phyloP scores from a whole-genome alignment of 805 yeast species.

The Dipodascus albidus region DNA sequence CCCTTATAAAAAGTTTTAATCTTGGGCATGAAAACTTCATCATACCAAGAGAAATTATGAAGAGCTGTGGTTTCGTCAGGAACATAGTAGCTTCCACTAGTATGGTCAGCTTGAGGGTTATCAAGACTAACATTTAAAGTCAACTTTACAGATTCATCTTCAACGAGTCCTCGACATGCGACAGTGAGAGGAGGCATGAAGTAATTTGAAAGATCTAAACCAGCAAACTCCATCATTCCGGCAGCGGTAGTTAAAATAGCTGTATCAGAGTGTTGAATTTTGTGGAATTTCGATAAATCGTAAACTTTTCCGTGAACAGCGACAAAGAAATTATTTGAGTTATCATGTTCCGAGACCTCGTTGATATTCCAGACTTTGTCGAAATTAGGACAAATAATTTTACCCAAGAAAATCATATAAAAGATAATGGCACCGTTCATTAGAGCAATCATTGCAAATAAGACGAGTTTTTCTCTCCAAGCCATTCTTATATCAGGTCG shows the following conservation, averaged over 20 bases:
- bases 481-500: conserved; percentile 32
- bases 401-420: conserved; percentile 31
- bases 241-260: conserved; percentile 23
- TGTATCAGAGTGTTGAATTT: conserved; percentile 30
- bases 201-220: conserved; percentile 28
- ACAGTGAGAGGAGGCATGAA: conserved; percentile 31
- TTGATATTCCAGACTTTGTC: conserved; percentile 30
- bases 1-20: conserved; percentile 28
- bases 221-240: conserved; percentile 29
- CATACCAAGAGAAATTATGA: conserved; percentile 27
- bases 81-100: conserved; percentile 22
- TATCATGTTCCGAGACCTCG: conserved; percentile 28
- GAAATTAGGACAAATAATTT: conserved; percentile 30
- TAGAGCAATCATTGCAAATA: conserved; percentile 26
- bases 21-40: conserved; percentile 24
- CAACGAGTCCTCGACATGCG: conserved; percentile 30
- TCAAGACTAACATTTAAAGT: conserved; percentile 20
- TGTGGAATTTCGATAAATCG: conserved; percentile 30
- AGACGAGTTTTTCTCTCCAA: conserved; percentile 31
- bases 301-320: conserved; percentile 30
- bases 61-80: conserved; percentile 23
- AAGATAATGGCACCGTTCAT: conserved; percentile 30
- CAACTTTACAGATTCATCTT: conserved; percentile 21
- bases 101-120: conserved; percentile 23
- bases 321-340: conserved; percentile 27